A percentile compares a stretch with the other conserved stretches of the same genome.
Conservation (phyloP, 2,329 filamentous ascomycete species). For the Trichocomaceae sp. region DNA sequence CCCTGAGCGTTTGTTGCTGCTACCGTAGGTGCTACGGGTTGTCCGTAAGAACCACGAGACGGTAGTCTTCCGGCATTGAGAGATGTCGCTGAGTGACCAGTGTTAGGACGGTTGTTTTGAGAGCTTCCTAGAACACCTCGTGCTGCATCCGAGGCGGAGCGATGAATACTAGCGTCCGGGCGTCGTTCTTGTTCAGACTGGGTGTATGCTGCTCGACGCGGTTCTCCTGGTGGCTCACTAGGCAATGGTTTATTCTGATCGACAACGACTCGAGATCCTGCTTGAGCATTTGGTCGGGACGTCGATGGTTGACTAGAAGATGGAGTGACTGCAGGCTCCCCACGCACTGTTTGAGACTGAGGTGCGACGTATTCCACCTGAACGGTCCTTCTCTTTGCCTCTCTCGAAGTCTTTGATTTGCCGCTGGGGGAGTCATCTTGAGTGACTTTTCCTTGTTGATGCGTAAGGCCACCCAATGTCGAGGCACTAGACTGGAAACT, state of each 20-base stretch:
- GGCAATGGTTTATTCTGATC: slow-evolving; percentile 39
- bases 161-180: slow-evolving; percentile 46
- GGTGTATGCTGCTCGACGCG: slow-evolving; percentile 15
- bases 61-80: slow-evolving; percentile 56
- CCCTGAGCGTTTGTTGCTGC: slow-evolving; percentile 85
- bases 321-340: slow-evolving; percentile 36
- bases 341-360: slow-evolving; percentile 74
- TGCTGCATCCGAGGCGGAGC: slow-evolving; percentile 54
- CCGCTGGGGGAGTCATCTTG: slow-evolving; percentile 48
- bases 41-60: slow-evolving; percentile 74
- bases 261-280: slow-evolving; percentile 12
- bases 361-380: slow-evolving; percentile 97
- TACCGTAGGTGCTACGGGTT: slow-evolving; percentile 78
- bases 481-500: slow-evolving; percentile 45
- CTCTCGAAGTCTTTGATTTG: slow-evolving; percentile 57
- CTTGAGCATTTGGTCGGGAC: neutral
- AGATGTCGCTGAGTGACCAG: slow-evolving; percentile 72
- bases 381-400: slow-evolving; percentile 87
- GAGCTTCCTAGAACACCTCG: slow-evolving; percentile 44
- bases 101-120: slow-evolving; percentile 60
- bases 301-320: slow-evolving; percentile 17
- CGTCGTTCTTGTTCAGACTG: slow-evolving; percentile 30
- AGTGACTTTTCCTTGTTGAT: slow-evolving; percentile 69
- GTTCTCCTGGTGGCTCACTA: slow-evolving; percentile 9
- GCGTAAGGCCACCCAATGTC: slow-evolving; percentile 55